Conservation (phyloP, 1,139 yeast species). For the Candida neerlandica region DNA sequence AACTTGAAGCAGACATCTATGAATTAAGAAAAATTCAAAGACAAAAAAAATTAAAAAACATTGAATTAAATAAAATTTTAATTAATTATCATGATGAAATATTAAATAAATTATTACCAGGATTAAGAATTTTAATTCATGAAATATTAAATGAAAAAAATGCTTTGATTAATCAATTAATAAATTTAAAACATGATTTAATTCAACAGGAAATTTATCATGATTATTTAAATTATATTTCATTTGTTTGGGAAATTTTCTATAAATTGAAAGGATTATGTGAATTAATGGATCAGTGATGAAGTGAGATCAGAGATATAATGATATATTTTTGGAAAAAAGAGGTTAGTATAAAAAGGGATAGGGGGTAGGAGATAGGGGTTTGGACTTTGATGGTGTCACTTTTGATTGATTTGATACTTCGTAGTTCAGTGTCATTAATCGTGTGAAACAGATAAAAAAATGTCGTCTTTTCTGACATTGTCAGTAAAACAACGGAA, state of each 20-base stretch:
- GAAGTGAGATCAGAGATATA: not conserved
- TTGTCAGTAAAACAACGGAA: too few species aligned
- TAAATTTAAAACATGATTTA: conserved; percentile 5
- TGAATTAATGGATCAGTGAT: not conserved
- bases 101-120: conserved; percentile 30
- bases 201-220: conserved; percentile 6
- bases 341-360: too few species aligned
- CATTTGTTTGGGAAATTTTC: not conserved
- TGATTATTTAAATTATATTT: conserved; percentile 7
- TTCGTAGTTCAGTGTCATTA: not conserved
- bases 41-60: conserved; percentile 24
- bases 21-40: conserved; percentile 25
- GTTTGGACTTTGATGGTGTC: too few species aligned
- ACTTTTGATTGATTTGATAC: too few species aligned
- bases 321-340: too few species aligned
- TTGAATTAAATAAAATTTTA: conserved; percentile 25
- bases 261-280: not conserved
- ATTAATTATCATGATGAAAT: conserved; percentile 34
- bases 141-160: conserved; percentile 10
- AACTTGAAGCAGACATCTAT: conserved; percentile 25
- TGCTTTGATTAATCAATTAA: not conserved
- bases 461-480: too few species aligned
- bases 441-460: too few species aligned
- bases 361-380: too few species aligned
- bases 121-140: conserved; percentile 22